Conservation (phyloP, 495 filamentous ascomycete species). For the Parathielavia hyrcaniae region DNA sequence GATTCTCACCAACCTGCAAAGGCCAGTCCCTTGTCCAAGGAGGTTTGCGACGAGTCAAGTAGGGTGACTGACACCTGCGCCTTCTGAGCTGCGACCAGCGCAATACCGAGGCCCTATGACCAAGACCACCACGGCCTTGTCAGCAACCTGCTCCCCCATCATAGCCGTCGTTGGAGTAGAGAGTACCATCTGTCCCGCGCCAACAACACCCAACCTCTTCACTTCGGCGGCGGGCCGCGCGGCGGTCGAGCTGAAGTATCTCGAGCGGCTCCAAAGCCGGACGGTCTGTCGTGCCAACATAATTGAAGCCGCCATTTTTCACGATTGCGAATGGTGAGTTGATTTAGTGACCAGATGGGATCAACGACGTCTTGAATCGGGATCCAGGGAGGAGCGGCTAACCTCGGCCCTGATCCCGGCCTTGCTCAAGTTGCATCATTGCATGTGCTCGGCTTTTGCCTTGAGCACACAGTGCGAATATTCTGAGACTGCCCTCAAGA, state of each 20-base stretch:
- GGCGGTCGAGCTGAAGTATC: conserved; percentile 50
- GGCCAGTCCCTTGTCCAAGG: conserved; percentile 83
- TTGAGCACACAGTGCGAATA: too few species aligned
- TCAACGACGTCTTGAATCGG: neutral
- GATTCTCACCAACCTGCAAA: conserved; percentile 64
- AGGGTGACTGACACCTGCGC: conserved; percentile 79
- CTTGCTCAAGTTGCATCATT: neutral
- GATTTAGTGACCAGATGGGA: neutral
- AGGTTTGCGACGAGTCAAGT: conserved; percentile 75
- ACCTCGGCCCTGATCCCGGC: conserved; percentile 34
- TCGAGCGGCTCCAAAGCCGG: conserved; percentile 35
- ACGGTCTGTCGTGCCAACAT: conserved; percentile 31
- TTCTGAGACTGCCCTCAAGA: neutral
- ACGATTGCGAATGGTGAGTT: conserved; percentile 6
- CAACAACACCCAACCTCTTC: conserved; percentile 84
- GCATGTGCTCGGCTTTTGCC: neutral
- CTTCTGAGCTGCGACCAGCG: conserved; percentile 83
- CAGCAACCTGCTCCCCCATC: neutral
- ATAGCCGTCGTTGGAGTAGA: neutral
- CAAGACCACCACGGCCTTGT: neutral
- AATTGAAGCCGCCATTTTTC: conserved; percentile 31
- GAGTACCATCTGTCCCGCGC: conserved; percentile 89
- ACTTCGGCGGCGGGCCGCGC: conserved; percentile 60
- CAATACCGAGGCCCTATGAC: conserved; percentile 87
- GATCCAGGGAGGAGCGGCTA: conserved; percentile 27